Base-by-base conservation (phyloP, 495 filamentous ascomycete genomes). In the Oidiodendron maius region DNA sequence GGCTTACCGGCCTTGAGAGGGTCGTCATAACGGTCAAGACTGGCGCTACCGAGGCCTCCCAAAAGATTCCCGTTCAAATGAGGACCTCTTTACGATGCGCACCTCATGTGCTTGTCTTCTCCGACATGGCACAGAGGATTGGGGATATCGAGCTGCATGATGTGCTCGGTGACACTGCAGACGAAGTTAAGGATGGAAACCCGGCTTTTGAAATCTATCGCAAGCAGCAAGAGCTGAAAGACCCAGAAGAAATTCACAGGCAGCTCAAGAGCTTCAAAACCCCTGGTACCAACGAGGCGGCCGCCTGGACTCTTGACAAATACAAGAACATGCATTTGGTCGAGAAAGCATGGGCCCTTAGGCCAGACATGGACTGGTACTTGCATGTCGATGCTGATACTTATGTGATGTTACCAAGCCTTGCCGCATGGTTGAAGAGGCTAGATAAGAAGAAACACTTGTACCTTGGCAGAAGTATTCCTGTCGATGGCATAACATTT, bases 291-390 rank as follows among this genome's bases (percentile, higher is more conserved):
- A 23, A 26, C 24, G 44, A 23, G 3, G 9, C 15, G 10, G 50
- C 50, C 22, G 83, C 77, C 18, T 87, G 82, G 82, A 72, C 70
- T 48, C 66, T 83, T 5, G 82, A 87, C 62, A 83, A 82, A 58
- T 85, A 78, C 72, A 87, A 87, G 63, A 84, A 84, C 57, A 63
- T 87, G 9, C 78, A 81, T 4, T 78, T 80, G 67, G 68, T 84
- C 52, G 70, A 77, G 36, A 68, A 75, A 18, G 72, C 78, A n/a
- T 75, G 74, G 59, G 56, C 55, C 13, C 62, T 69, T 57, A 60
- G 64, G 12, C 71, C 73, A n/a, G 57, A 71, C 9, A 70, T 65
- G 18, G 67, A 76, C 26, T 86, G 80, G 80, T 86, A 78, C 54
- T 69, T 84, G 40, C 83, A 84, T 60, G 71, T 81, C 58, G 82